phyloP scores from a whole-genome alignment of 176 grass and related monocot species.

The Saccharum officinarum region DNA sequence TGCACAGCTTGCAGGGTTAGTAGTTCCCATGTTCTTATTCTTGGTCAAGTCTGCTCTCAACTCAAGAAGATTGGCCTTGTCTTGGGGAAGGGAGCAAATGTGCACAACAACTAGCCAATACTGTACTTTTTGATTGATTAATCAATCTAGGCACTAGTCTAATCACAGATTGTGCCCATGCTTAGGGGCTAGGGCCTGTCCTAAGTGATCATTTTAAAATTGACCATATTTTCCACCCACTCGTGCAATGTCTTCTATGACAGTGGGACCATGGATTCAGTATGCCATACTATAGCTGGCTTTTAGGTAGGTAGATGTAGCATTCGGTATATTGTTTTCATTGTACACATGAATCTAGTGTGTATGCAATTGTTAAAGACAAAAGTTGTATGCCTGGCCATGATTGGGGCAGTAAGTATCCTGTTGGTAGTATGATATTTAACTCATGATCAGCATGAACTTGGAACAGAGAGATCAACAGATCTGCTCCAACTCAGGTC shows the following conservation, averaged over 20 bases:
- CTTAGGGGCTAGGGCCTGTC: constrained; percentile 12
- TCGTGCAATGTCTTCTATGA: constrained; percentile 36
- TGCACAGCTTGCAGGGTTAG: constrained; percentile 17
- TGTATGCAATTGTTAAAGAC: constrained; percentile 15
- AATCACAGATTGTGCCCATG: constrained; percentile 32
- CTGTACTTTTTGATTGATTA: constrained; percentile 51
- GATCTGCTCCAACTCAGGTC: constrained; percentile 39
- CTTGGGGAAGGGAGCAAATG: constrained; percentile 46
- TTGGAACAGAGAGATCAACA: constrained; percentile 37
- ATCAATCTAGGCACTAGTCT: constrained; percentile 38
- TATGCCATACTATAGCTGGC: neutral
- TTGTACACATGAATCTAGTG: constrained; percentile 25
- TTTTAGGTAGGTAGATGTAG: constrained; percentile 9
- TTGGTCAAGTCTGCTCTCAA: constrained; percentile 46
- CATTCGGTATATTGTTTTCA: neutral
- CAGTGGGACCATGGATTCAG: constrained; percentile 20
- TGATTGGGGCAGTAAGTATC: constrained; percentile 49
- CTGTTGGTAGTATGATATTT: constrained; percentile 31
- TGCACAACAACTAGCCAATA: constrained; percentile 51
- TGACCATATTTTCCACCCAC: constrained; percentile 29
- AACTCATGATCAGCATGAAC: constrained; percentile 30
- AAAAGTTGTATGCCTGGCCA: constrained; percentile 42
- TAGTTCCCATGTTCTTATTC: constrained; percentile 16
- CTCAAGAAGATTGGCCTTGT: constrained; percentile 52
- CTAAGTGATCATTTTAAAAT: neutral